Evolutionary conservation across 495 filamentous ascomycete genomes (phyloP).

Genomic region (Aspergillus saccharolyticus): DNA sequence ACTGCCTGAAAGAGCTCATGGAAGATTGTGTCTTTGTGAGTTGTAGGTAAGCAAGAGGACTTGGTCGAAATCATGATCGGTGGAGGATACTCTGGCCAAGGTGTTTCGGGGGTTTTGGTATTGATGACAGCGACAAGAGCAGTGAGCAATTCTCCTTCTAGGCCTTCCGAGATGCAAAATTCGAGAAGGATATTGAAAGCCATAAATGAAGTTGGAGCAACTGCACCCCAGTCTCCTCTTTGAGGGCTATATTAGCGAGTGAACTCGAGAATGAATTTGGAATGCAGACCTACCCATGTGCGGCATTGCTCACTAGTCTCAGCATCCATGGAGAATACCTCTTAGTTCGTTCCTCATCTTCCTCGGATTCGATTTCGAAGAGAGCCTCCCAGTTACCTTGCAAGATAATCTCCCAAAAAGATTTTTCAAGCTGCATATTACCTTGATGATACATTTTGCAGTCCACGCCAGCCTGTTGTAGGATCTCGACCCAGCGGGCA

Average conservation of each 20-base stretch:
- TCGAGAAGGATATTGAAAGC: slow-evolving; percentile 14
- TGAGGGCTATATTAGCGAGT: neutral
- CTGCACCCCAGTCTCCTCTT: slow-evolving; percentile 6
- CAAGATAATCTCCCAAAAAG: slow-evolving; percentile 12
- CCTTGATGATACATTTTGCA: slow-evolving; percentile 8
- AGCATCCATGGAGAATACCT: slow-evolving; percentile 19
- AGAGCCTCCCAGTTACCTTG: slow-evolving; percentile 11
- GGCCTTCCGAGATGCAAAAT: slow-evolving; percentile 12
- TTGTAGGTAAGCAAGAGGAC: neutral
- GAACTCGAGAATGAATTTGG: neutral
- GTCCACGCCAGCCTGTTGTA: slow-evolving; percentile 12
- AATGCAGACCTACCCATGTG: no score
- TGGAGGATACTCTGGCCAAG: slow-evolving; percentile 10
- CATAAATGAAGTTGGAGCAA: slow-evolving; percentile 7
- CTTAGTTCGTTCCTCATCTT: slow-evolving; percentile 2
- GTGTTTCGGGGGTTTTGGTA: slow-evolving; percentile 5
- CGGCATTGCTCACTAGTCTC: no score
- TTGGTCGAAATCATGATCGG: slow-evolving; percentile 3
- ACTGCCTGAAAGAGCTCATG: slow-evolving; percentile 7
- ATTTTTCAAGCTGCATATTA: slow-evolving; percentile 2
- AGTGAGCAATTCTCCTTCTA: slow-evolving; percentile 12
- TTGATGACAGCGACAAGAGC: slow-evolving; percentile 11
- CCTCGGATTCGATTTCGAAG: neutral
- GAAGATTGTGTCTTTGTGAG: slow-evolving; percentile 4
- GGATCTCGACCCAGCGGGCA: slow-evolving; percentile 21